A percentile compares a stretch with the other conserved stretches of the same genome.
Conservation (phyloP, 176 grass and related monocot genomes). For the Pontederia paniculata region DNA sequence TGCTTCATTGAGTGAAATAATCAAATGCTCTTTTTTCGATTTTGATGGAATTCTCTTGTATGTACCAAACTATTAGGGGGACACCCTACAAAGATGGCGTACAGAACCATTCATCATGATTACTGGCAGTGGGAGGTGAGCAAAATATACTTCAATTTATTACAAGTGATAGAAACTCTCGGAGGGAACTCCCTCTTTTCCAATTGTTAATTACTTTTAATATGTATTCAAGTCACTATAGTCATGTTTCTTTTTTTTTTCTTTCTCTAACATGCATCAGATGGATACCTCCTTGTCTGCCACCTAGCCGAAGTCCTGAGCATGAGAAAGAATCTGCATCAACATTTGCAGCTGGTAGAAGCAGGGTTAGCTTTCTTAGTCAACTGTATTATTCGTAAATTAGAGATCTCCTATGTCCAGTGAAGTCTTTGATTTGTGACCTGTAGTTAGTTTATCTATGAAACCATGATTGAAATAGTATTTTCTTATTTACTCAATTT, state of each 20-base stretch:
- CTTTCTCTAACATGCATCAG: constrained; percentile 14
- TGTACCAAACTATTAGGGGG: constrained; percentile 39
- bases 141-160: not conserved
- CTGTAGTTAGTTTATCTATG: too few relatives aligned
- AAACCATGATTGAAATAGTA: too few relatives aligned
- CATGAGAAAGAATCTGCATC: constrained; percentile 59
- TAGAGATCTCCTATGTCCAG: constrained; percentile 5
- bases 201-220: too few relatives aligned
- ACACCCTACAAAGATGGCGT: constrained; percentile 94
- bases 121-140: constrained; percentile 85
- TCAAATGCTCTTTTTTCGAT: too few relatives aligned
- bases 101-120: constrained; percentile 99
- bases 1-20: too few relatives aligned
- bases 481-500: not conserved
- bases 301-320: constrained; percentile 69
- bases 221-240: too few relatives aligned
- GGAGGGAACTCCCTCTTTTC: too few relatives aligned
- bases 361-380: constrained; percentile 54
- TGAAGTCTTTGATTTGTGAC: too few relatives aligned
- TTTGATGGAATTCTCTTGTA: too few relatives aligned
- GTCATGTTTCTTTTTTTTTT: too few relatives aligned
- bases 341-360: constrained; percentile 80
- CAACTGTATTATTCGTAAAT: not conserved
- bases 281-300: constrained; percentile 76
- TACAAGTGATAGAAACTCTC: too few relatives aligned